Evolutionary conservation across 2,329 filamentous ascomycete genomes (phyloP).

Genomic region (Tolypocladium guangdongense): DNA sequence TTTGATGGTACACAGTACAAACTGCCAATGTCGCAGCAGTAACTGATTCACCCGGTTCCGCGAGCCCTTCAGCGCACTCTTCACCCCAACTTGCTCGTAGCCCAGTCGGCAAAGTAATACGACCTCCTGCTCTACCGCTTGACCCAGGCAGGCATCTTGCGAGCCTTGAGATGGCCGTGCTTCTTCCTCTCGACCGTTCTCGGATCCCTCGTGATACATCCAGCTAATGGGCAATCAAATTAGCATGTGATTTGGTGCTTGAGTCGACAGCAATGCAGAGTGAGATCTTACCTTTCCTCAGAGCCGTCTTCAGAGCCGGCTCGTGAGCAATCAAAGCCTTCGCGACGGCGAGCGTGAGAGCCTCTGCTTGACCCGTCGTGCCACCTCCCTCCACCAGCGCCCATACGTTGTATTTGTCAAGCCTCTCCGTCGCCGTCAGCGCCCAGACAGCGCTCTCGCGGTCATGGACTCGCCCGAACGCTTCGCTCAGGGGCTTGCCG

Average conservation of each 20-base stretch:
- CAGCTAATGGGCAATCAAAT: conserved; percentile 47
- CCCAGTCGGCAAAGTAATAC: not conserved
- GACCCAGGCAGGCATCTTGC: conserved; percentile 98
- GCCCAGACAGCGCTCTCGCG: conserved; percentile 92
- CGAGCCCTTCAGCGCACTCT: not conserved
- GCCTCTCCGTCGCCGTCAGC: conserved; percentile 65
- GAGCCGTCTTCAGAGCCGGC: conserved; percentile 74
- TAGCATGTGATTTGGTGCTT: not conserved
- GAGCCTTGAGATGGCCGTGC: conserved; percentile 86
- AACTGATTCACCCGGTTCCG: not conserved
- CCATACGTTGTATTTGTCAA: conserved; percentile 98
- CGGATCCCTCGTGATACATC: conserved; percentile 81
- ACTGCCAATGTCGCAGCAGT: not conserved
- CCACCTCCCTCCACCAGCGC: conserved; percentile 76
- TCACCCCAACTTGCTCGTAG: not conserved
- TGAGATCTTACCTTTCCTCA: conserved; percentile 68
- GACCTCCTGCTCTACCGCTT: conserved; percentile 47
- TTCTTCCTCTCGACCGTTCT: conserved; percentile 97
- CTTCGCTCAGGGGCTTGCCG: conserved; percentile 70
- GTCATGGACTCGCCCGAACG: conserved; percentile 83
- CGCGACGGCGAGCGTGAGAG: conserved; percentile 78
- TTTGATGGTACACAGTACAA: not conserved
- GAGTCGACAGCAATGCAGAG: not conserved
- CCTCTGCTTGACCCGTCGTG: conserved; percentile 90
- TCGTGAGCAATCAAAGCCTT: conserved; percentile 87